Evolutionary conservation across 176 grass and related monocot genomes (phyloP), one percentile per base, ranked within the genome.

Genomic region (Avena eriantha): DNA sequence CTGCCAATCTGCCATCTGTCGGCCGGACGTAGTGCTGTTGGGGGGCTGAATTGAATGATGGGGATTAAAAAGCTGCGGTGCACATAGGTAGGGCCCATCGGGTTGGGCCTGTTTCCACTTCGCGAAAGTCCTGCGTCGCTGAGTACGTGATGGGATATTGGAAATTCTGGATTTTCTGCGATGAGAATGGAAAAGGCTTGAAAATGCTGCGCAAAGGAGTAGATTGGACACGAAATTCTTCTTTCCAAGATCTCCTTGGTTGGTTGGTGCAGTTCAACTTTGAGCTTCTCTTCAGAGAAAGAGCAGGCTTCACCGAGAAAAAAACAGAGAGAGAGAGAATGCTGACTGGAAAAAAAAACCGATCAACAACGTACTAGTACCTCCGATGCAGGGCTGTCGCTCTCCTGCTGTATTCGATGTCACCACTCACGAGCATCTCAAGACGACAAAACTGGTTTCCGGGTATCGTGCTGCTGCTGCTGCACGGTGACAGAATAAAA

Each of bases 1-100:
- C 60, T 58, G 71, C 78, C 84, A 50, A 18, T 8, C 54, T 56
- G 54, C 45, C 12, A 33, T 66, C 47, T 50, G 46, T 51, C 72
- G 73, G 73, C 73, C 73, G 24, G 48, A 48, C 72, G 68, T 43
- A n/a, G 41, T n/a, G 36, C 36, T 64, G 60, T 21, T 31, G 73
- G 24, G 24, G 48, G 26, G 47, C 73, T 11, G 26, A 76, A 54
- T 54, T 76, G 49, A 76, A 76, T 76, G 24, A 76, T 21, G 49
- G 48, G 26, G 49, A 34, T 54, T 72, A 22, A 77, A 76, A 34
- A 7, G 73, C 73, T 76, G 48, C 29, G 24, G 72, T 49, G 71
- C 49, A 51, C 49, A 4, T 14, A 51, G 13, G 49, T 51, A 51
- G 15, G 50, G 33, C 66, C 34, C 2, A 17, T 34, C 72, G 12